phyloP scores from a whole-genome alignment of 306 rosid species.

The Senna siamea region DNA sequence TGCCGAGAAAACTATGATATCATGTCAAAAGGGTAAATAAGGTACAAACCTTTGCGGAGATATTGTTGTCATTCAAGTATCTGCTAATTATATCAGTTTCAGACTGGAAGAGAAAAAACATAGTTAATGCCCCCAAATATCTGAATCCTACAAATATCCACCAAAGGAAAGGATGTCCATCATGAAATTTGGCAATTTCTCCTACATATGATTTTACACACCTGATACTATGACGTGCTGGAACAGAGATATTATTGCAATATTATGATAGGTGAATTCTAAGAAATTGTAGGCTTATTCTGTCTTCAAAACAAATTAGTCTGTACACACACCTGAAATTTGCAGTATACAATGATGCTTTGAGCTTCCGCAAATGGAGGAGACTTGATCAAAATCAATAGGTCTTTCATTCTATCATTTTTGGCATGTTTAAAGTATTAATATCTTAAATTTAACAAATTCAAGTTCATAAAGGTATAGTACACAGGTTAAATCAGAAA shows the following conservation, averaged over 20 bases:
- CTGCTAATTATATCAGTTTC: conserved; percentile 80
- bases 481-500: conserved; percentile 11
- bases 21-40: conserved; percentile 33
- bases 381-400: conserved; percentile 72
- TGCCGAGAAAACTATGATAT: conserved; percentile 11
- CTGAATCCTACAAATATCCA: conserved; percentile 25
- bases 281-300: conserved; percentile 25
- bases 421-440: conserved; percentile 33
- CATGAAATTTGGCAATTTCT: conserved; percentile 27
- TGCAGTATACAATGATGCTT: conserved; percentile 93
- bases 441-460: conserved; percentile 28
- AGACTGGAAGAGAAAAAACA: conserved; percentile 57
- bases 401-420: conserved; percentile 74
- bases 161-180: conserved; percentile 20
- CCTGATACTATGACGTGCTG: conserved; percentile 25
- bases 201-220: conserved; percentile 24
- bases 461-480: conserved; percentile 22
- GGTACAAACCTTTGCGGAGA: conserved; percentile 81
- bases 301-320: conserved; percentile 30
- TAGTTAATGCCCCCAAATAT: conserved; percentile 28
- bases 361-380: conserved; percentile 69
- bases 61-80: conserved; percentile 69
- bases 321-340: conserved; percentile 76
- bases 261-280: conserved; percentile 9
- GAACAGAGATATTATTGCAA: conserved; percentile 28